Conservation (phyloP, 1,139 yeast species). For the Yarrowia galli region DNA sequence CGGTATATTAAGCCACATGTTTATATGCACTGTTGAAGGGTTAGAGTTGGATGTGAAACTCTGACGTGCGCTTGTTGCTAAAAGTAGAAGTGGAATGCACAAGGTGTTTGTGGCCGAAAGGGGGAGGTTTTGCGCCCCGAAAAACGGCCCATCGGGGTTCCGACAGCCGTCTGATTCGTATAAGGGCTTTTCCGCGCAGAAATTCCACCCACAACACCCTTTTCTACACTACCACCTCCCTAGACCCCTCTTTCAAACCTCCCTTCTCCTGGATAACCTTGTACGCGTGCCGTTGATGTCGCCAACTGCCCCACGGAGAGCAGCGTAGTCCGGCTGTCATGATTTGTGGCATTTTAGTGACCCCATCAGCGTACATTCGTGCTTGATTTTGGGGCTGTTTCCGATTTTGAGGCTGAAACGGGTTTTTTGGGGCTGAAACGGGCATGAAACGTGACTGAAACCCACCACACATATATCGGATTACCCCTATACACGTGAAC, state of each 20-base stretch:
- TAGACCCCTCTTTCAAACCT: not conserved
- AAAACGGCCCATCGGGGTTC: not conserved
- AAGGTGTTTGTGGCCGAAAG: not conserved
- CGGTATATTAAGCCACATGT: constrained; percentile 29
- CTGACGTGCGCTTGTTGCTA: constrained; percentile 26
- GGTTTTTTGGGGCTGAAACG: not conserved
- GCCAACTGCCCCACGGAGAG: constrained; percentile 1
- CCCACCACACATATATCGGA: no score
- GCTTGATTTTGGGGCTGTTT: no score
- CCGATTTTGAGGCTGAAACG: not conserved
- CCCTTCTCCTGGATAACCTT: constrained; percentile 31
- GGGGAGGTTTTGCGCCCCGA: not conserved
- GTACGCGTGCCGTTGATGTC: constrained; percentile 9
- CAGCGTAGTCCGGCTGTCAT: no score
- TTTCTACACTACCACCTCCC: not conserved
- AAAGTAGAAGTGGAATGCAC: constrained; percentile 36
- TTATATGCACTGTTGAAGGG: constrained; percentile 8
- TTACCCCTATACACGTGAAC: constrained; percentile 27
- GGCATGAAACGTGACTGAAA: not conserved
- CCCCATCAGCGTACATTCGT: no score
- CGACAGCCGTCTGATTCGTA: not conserved
- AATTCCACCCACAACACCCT: no score
- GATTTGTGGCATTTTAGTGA: no score
- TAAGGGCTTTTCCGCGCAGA: not conserved
- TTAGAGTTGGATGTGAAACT: constrained; percentile 29